Conservation (phyloP, 2,329 filamentous ascomycete genomes). For the Colletotrichum sp. region DNA sequence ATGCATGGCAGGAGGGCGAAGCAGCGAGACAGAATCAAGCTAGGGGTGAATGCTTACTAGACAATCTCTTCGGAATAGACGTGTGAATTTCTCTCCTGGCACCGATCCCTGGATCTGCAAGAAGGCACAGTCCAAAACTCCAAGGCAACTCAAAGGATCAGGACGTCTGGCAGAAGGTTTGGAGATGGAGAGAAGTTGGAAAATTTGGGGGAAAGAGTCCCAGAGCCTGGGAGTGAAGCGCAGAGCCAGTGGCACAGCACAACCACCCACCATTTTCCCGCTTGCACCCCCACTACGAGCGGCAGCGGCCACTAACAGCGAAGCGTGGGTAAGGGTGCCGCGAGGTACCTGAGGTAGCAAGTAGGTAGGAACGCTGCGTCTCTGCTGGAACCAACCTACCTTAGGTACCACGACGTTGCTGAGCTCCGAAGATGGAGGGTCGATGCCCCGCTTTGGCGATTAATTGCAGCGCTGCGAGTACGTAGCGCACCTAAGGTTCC, state of each 20-base stretch:
- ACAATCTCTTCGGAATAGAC: neutral
- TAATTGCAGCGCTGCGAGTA: neutral
- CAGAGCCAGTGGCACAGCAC: neutral
- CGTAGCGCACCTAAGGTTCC: neutral
- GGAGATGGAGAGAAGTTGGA: neutral
- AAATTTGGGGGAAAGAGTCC: conserved; percentile 2
- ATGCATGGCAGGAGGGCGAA: neutral
- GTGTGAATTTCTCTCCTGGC: conserved; percentile 1
- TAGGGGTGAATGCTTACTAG: conserved; percentile 4
- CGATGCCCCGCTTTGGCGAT: neutral
- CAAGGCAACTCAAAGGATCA: neutral
- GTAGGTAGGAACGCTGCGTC: neutral
- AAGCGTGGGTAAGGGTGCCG: neutral
- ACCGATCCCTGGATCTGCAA: neutral
- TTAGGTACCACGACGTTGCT: neutral
- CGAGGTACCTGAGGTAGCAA: neutral
- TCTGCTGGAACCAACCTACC: neutral
- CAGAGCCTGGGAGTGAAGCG: neutral
- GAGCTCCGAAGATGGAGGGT: conserved; percentile 7
- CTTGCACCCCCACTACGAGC: neutral
- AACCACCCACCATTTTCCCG: neutral
- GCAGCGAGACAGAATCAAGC: neutral
- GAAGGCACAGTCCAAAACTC: neutral
- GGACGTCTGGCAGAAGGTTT: neutral
- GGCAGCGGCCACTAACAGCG: conserved; percentile 8